Conservation (phyloP, 1,139 yeast species). For the Taphrina sp. region DNA sequence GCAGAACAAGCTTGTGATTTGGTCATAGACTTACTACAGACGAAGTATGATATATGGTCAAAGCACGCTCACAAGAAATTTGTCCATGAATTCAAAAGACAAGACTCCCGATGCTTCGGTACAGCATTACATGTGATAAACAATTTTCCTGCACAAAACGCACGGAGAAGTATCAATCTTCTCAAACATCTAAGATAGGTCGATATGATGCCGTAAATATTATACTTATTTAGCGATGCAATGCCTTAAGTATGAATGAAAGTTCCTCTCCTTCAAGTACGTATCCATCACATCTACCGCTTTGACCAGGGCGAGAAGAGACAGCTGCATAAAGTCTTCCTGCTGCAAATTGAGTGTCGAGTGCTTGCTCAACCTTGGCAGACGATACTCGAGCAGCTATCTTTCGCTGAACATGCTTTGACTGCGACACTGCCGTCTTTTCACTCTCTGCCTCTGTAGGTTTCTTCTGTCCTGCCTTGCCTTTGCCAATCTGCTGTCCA, state of each 20-base stretch:
- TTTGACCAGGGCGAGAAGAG: slow-evolving; percentile 99
- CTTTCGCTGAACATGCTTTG: slow-evolving; percentile 85
- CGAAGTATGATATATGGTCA: too few species aligned
- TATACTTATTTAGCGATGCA: too few species aligned
- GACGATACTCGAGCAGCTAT: slow-evolving; percentile 84
- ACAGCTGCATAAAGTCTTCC: slow-evolving; percentile 99
- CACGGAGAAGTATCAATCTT: too few species aligned
- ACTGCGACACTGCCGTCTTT: slow-evolving; percentile 60
- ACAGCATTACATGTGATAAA: too few species aligned
- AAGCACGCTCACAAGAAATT: too few species aligned
- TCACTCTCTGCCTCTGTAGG: slow-evolving; percentile 46
- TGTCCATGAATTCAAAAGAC: too few species aligned
- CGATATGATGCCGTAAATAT: too few species aligned
- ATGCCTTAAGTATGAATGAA: slow-evolving; percentile 25
- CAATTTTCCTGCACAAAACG: too few species aligned
- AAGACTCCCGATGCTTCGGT: too few species aligned
- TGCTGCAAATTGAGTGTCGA: slow-evolving; percentile 93
- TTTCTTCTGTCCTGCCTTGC: slow-evolving; percentile 46
- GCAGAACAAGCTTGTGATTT: too few species aligned
- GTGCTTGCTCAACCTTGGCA: slow-evolving; percentile 84
- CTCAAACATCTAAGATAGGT: too few species aligned
- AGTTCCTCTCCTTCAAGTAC: slow-evolving; percentile 99
- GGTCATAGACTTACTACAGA: too few species aligned
- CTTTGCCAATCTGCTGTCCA: slow-evolving; percentile 88
- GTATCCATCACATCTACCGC: slow-evolving; percentile 99